Evolutionary conservation across 371 early-diverging fungal genomes (phyloP).

Genomic region (Circinella umbellata): DNA sequence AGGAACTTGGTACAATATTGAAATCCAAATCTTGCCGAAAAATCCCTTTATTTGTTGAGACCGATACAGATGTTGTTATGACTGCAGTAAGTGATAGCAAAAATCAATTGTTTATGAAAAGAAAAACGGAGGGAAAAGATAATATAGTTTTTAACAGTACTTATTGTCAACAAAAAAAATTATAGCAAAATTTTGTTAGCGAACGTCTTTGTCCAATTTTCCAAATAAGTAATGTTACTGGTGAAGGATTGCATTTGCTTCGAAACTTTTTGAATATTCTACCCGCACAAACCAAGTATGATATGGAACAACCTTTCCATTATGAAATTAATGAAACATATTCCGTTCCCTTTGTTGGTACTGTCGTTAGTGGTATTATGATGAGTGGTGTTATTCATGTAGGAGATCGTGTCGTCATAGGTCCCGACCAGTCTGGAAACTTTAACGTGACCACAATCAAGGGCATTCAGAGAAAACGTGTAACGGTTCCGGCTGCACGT

Average conservation of each 20-base stretch:
- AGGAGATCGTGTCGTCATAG: slow-evolving; percentile 85
- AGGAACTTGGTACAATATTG: slow-evolving; percentile 80
- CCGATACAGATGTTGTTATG: slow-evolving; percentile 75
- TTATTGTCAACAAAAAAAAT: background rate
- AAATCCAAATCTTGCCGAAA: slow-evolving; percentile 91
- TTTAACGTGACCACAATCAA: slow-evolving; percentile 82
- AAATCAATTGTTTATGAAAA: no score
- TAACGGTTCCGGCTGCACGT: slow-evolving; percentile 72
- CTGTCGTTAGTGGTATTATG: slow-evolving; percentile 79
- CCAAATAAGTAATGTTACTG: slow-evolving; percentile 92
- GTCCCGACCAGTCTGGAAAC: slow-evolving; percentile 84
- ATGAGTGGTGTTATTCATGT: slow-evolving; percentile 69
- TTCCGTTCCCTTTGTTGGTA: slow-evolving; percentile 89
- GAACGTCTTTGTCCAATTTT: slow-evolving; percentile 94
- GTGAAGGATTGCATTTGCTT: slow-evolving; percentile 83
- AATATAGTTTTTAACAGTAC: background rate
- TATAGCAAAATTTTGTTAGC: slow-evolving; percentile 74
- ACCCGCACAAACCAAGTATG: slow-evolving; percentile 72
- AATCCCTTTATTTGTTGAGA: slow-evolving; percentile 86
- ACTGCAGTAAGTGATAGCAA: slow-evolving; percentile 56
- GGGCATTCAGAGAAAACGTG: slow-evolving; percentile 89
- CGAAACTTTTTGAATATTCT: slow-evolving; percentile 84
- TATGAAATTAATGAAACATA: slow-evolving; percentile 90
- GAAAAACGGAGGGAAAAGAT: background rate
- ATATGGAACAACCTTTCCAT: slow-evolving; percentile 67